These are phyloP conservation scores for Candida sonorensis DNA, from an alignment of 805 yeast species.

Conservation along the genomic window DNA sequence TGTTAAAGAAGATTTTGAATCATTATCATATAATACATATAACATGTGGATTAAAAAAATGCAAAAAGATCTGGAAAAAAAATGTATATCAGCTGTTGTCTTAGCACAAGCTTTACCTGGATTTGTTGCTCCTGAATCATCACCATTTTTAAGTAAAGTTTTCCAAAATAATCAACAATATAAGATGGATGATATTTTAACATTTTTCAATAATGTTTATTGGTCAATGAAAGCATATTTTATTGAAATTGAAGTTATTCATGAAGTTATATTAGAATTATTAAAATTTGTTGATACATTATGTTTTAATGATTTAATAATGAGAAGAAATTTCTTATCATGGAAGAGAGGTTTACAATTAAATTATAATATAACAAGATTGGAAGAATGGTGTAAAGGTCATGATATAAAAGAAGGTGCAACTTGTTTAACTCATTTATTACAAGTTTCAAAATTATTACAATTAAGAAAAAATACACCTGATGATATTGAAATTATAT, in stretches of 20 bases:
- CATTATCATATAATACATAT: conserved; percentile 86
- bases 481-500: conserved; percentile 85
- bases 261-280: conserved; percentile 77
- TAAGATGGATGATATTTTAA: conserved; percentile 91
- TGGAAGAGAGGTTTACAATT: conserved; percentile 98
- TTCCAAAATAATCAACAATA: conserved; percentile 65
- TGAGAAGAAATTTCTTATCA: conserved; percentile 89
- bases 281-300: conserved; percentile 83
- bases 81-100: conserved; percentile 92
- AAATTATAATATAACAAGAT: conserved; percentile 90
- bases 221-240: conserved; percentile 91
- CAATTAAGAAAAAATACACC: conserved; percentile 86
- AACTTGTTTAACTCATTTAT: conserved; percentile 72
- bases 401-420: conserved; percentile 88
- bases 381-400: conserved; percentile 97
- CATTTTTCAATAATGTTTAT: conserved; percentile 82
- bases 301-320: conserved; percentile 90
- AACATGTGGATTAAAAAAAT: conserved; percentile 96
- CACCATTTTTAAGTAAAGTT: conserved; percentile 76
- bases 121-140: conserved; percentile 78
- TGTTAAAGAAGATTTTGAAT: conserved; percentile 90
- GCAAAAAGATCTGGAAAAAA: conserved; percentile 84
- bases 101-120: conserved; percentile 95
- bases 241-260: conserved; percentile 77
- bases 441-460: conserved; percentile 88